Base-by-base conservation (phyloP, 768 basidiomycete genomes). In the Chalciporus sphaerocephalus region DNA sequence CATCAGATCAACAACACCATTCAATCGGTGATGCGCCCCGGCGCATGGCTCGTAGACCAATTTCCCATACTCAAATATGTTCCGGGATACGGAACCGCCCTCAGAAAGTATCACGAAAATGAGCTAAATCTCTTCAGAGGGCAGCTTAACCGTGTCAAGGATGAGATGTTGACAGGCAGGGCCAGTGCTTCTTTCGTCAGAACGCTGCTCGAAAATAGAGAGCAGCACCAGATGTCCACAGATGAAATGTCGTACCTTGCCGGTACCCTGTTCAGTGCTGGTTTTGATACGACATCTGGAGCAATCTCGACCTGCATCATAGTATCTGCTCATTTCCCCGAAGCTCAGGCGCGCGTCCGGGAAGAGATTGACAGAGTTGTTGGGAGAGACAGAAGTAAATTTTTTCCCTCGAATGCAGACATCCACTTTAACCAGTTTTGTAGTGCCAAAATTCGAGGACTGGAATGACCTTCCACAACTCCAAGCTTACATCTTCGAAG, bases 231-330 rank as follows among this genome's bases (percentile, higher is more conserved):
- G 5, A 65, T 83, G 8, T 70, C 77, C 4, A 65, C 73, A 34
- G 67, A 75, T 40, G 79, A 85, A 45, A 73, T 74, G 12, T 68
- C 80, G 0, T 83, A 77, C 55, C 72, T 85, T 33, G 74, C 76
- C 1, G 82, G 82, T 2, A 71, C 71, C 21, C 70, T 83, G 59
- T 82, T 80, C 50, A 81, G 77, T 35, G 81, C 80, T 9, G 81
- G 81, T 4, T 74, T 74, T 0, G 82, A 80, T 47, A 83, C 81
- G 33, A 80, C 75, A 2, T 74, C 78, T 0, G 74, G 74, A 2
- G 78, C 71, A 0, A 75, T 80, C 22, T 71, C 68, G 35, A 67
- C 76, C 36, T 60, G 65, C 21, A 65, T 75, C 7, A 66, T 83
- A 64, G 79, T 81, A 1, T 74, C 81, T 2, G 77, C 77, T 1